phyloP scores from a whole-genome alignment of 2,329 filamentous ascomycete species.

The Penicillium oxalicum region DNA sequence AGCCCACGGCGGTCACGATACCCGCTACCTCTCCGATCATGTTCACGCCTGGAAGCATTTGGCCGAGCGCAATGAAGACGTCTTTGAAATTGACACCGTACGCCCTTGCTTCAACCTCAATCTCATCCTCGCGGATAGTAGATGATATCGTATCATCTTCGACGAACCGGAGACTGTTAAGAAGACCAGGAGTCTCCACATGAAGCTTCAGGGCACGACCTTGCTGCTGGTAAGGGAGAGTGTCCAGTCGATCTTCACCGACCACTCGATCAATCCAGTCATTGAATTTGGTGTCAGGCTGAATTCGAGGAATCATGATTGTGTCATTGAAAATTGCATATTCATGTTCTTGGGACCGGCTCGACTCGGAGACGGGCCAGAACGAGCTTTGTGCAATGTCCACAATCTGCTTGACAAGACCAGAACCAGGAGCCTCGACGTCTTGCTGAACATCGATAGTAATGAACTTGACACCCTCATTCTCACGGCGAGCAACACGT shows the following conservation, averaged over 20 bases:
- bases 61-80: constrained; percentile 2
- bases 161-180: not conserved
- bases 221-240: not conserved
- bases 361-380: not conserved
- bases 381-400: constrained; percentile 1
- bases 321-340: not conserved
- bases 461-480: not conserved
- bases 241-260: not conserved
- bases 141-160: not conserved
- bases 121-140: not conserved
- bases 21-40: constrained; percentile 1
- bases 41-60: not conserved
- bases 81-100: constrained; percentile 3
- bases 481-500: not conserved
- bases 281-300: constrained; percentile 1
- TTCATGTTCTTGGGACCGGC: not conserved
- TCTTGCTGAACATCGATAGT: constrained; percentile 1
- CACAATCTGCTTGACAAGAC: not conserved
- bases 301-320: constrained; percentile 1
- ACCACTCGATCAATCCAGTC: not conserved
- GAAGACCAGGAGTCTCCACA: not conserved
- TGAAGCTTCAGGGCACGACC: not conserved
- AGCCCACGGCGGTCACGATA: not conserved
- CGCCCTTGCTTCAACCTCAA: not conserved
- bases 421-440: not conserved